phyloP scores from a whole-genome alignment of 75 land plant genomes.

The Picea glauca region DNA sequence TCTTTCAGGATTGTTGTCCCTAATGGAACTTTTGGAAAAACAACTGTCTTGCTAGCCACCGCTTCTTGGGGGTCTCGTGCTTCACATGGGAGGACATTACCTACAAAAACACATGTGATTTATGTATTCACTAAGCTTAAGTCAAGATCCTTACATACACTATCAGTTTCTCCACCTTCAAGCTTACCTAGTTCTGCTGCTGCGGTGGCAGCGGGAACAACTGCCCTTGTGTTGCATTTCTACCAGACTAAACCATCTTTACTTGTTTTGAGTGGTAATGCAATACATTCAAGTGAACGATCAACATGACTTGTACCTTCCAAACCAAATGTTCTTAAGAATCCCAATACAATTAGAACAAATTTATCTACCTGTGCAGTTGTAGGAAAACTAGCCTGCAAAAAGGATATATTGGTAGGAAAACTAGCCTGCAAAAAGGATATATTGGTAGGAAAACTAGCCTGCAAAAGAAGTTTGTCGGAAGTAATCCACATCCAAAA shows the following conservation, averaged over 20 bases:
- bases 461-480: not conserved
- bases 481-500: not conserved
- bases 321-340: not conserved
- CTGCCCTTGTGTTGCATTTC: not conserved
- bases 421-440: slow-evolving; percentile 1
- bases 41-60: slow-evolving; percentile 58
- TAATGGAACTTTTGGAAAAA: slow-evolving; percentile 38
- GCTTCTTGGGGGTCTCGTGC: slow-evolving; percentile 66
- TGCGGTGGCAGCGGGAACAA: not conserved
- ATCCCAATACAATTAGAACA: not conserved
- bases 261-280: not conserved
- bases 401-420: not conserved
- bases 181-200: not conserved
- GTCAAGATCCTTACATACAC: not conserved
- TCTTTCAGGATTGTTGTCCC: slow-evolving; percentile 39
- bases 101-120: slow-evolving; percentile 10
- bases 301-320: not conserved
- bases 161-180: slow-evolving; percentile 6
- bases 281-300: not conserved
- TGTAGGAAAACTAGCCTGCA: not conserved
- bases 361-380: not conserved
- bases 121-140: not conserved
- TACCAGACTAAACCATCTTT: not conserved
- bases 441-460: not conserved
- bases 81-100: slow-evolving; percentile 17